These are phyloP conservation scores for Hortaea werneckii DNA, from an alignment of 2,329 filamentous ascomycete genomes.

Conservation along the genomic window DNA sequence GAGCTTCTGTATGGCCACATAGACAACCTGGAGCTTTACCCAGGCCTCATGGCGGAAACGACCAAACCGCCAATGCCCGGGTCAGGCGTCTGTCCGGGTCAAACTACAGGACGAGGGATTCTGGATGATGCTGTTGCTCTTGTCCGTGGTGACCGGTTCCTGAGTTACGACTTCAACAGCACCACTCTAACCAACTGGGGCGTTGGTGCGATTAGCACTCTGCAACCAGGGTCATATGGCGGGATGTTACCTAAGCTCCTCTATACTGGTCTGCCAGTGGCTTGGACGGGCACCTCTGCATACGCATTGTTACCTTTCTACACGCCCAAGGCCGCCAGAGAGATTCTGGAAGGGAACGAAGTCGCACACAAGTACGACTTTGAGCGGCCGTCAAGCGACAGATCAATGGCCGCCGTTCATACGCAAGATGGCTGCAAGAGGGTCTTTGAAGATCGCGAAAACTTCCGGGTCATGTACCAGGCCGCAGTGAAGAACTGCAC, in stretches of 20 bases:
- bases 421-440: slow-evolving; percentile 42
- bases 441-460: slow-evolving; percentile 40
- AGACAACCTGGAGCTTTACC: slow-evolving; percentile 48
- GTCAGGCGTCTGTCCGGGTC: slow-evolving; percentile 36
- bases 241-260: slow-evolving; percentile 34
- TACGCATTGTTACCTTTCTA: slow-evolving; percentile 43
- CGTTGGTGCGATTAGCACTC: slow-evolving; percentile 31
- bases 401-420: slow-evolving; percentile 37
- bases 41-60: slow-evolving; percentile 46
- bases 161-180: slow-evolving; percentile 40
- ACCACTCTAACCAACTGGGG: slow-evolving; percentile 43
- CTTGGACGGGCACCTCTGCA: slow-evolving; percentile 39
- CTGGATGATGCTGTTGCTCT: slow-evolving; percentile 40
- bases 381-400: slow-evolving; percentile 31
- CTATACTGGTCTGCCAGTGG: slow-evolving; percentile 38
- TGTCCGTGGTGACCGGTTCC: slow-evolving; percentile 37
- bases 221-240: slow-evolving; percentile 35
- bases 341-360: slow-evolving; percentile 39
- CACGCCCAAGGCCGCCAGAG: slow-evolving; percentile 38
- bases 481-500: slow-evolving; percentile 32
- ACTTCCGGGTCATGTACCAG: slow-evolving; percentile 41
- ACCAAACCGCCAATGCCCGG: slow-evolving; percentile 43
- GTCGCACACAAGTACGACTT: slow-evolving; percentile 38
- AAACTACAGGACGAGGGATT: slow-evolving; percentile 38
- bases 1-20: slow-evolving; percentile 43